Base-by-base conservation (phyloP, 2,329 filamentous ascomycete genomes). In the Delphinella strobiligena region DNA sequence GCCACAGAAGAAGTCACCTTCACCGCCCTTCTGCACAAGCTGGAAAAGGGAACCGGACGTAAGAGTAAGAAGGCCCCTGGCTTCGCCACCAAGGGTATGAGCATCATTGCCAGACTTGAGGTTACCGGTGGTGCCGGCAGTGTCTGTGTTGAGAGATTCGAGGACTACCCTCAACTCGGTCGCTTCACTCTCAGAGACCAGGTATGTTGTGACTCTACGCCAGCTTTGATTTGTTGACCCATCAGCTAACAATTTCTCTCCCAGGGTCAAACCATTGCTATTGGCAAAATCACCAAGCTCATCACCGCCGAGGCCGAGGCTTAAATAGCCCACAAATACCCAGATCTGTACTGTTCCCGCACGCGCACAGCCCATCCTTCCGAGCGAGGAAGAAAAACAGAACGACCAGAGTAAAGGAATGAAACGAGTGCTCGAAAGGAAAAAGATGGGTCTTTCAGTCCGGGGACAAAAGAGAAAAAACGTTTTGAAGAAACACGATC, bases 1-100 rank as follows among this genome's bases (percentile, higher is more conserved):
- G 91, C 91, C 16, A 93, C 95, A 45, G 91, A 98, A 68, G 91
- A 98, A 63, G 86, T 98, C 42, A 95, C 89, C 0, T 93, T 98
- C 55, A 74, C 78, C 1, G 75, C 80, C 3, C 72, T 98, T 38
- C 67, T 98, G 49, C 91, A 98, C 68, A 94, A 89, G 65, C 69
- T 96, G 34, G 88, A 98, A 62, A 94, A 94, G 64, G 89, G 88
- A 38, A 98, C 91, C 3, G 79, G 78, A 53, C 75, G 91, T 53
- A 93, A 88, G 75, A 93, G 85, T 67, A 96, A 95, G 75, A 74
- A 80, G 48, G 78, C 91, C 4, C 91, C 93, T 0, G 82, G 89
- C 8, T 94, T 96, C 60, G 91, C 89, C 45, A 93, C 69, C 47
- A 78, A 80, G 61, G 76, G 77, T 9, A 77, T 79, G 66, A 79